These are phyloP conservation scores for Marasmius tenuissimus DNA, from an alignment of 1,284 basidiomycete genomes.

Conservation along the genomic window DNA sequence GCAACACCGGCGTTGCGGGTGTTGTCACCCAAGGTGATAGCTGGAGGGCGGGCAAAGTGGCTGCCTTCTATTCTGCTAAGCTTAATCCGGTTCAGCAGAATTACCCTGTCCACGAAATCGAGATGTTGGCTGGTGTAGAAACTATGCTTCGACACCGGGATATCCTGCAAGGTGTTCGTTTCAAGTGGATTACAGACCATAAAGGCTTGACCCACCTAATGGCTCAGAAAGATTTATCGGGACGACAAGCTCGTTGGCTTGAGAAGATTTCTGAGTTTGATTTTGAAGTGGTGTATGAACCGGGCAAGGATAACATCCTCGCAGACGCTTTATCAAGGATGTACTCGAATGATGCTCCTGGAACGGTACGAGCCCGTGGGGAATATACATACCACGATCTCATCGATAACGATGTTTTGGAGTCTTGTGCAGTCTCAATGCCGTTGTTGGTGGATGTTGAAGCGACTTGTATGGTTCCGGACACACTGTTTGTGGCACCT, in stretches of 20 bases:
- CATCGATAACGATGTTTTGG: not conserved
- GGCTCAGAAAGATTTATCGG: no score
- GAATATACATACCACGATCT: conserved; percentile 16
- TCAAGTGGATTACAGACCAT: no score
- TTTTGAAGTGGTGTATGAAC: conserved; percentile 17
- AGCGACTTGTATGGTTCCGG: not conserved
- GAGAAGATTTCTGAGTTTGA: conserved; percentile 22
- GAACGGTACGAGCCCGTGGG: conserved; percentile 14
- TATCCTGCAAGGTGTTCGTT: no score
- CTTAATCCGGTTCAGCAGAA: no score
- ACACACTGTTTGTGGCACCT: not conserved
- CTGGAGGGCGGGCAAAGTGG: no score
- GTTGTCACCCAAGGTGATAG: no score
- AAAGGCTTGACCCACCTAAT: no score
- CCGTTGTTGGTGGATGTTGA: not conserved
- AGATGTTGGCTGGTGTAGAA: no score
- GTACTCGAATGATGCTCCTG: conserved; percentile 20
- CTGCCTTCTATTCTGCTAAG: no score
- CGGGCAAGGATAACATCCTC: conserved; percentile 15
- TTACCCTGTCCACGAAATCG: no score
- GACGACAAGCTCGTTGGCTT: conserved; percentile 30
- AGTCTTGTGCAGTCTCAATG: not conserved
- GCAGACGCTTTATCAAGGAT: conserved; percentile 17
- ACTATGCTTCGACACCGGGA: no score
- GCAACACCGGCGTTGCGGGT: no score